Conservation (phyloP, 495 filamentous ascomycete species). For the Oidiodendron maius region DNA sequence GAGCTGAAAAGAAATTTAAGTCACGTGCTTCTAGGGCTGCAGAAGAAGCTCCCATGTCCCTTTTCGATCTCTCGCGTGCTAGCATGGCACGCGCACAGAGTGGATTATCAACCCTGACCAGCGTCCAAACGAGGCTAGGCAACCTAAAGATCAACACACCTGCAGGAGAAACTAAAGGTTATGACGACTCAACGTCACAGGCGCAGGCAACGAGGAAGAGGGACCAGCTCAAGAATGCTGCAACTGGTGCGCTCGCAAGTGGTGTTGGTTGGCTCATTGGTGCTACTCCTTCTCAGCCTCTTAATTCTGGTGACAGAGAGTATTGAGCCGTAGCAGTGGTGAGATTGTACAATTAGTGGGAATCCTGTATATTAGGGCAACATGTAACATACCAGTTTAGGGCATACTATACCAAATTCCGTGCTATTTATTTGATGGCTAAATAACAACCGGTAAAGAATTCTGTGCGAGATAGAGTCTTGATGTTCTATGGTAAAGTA, state of each 20-base stretch:
- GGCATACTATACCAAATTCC: no score
- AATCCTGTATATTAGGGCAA: no score
- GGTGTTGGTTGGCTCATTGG: constrained; percentile 85
- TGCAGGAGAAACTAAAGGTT: not conserved
- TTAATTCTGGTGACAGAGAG: no score
- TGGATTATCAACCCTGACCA: constrained; percentile 42
- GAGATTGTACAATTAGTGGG: no score
- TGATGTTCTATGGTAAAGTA: no score
- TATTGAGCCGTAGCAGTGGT: no score
- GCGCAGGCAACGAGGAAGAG: constrained; percentile 51
- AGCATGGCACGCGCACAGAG: constrained; percentile 65
- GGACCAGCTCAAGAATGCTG: constrained; percentile 74
- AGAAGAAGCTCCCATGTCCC: constrained; percentile 84
- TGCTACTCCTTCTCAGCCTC: constrained; percentile 46
- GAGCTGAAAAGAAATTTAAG: constrained; percentile 17
- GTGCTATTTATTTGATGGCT: no score
- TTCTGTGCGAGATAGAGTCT: no score
- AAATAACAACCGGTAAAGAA: no score
- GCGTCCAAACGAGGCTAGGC: constrained; percentile 12
- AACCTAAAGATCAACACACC: constrained; percentile 11
- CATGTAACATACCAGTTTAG: no score
- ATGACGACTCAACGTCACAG: constrained; percentile 11
- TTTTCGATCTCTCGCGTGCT: constrained; percentile 85
- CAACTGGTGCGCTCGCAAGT: constrained; percentile 65
- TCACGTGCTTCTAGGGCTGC: constrained; percentile 24